phyloP scores from a whole-genome alignment of 2,329 filamentous ascomycete genomes.

The Uncinocarpus reesii region DNA sequence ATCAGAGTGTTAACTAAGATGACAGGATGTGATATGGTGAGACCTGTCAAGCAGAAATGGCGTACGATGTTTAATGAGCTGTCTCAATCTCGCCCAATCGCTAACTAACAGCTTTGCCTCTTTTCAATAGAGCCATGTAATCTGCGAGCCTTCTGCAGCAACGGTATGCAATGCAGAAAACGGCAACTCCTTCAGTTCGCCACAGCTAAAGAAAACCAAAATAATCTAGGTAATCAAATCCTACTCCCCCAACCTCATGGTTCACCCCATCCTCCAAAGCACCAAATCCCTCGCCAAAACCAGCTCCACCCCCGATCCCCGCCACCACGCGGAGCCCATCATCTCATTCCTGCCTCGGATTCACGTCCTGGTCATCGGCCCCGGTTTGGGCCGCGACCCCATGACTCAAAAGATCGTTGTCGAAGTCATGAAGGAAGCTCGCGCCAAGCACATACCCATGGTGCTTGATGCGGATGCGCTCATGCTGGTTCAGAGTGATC shows the following conservation, averaged over 20 bases:
- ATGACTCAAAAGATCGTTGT: slow-evolving; percentile 82
- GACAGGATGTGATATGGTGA: slow-evolving; percentile 65
- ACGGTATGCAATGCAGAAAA: slow-evolving; percentile 32
- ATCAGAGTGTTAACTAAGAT: slow-evolving; percentile 5
- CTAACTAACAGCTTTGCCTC: not conserved
- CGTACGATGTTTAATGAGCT: too few species aligned
- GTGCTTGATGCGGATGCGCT: slow-evolving; percentile 89
- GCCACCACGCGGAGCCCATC: slow-evolving; percentile 58
- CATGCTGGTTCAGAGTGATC: slow-evolving; percentile 62
- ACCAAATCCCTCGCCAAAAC: slow-evolving; percentile 41
- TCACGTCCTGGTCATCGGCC: slow-evolving; percentile 86
- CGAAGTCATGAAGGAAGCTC: slow-evolving; percentile 67
- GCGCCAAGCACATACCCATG: slow-evolving; percentile 59
- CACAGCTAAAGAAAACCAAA: not conserved
- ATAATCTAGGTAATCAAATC: slow-evolving; percentile 71
- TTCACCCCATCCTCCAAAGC: slow-evolving; percentile 89
- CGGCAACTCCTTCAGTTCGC: too few species aligned
- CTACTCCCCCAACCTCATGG: slow-evolving; percentile 97
- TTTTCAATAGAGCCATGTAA: slow-evolving; percentile 57
- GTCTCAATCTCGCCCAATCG: not conserved
- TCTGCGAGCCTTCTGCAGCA: slow-evolving; percentile 81
- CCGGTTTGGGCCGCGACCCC: slow-evolving; percentile 77
- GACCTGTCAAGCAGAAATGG: slow-evolving; percentile 14
- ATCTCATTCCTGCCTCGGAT: slow-evolving; percentile 73
- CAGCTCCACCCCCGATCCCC: slow-evolving; percentile 28